Conservation (phyloP, 805 yeast genomes). For the Kluyveromyces lactis region DNA sequence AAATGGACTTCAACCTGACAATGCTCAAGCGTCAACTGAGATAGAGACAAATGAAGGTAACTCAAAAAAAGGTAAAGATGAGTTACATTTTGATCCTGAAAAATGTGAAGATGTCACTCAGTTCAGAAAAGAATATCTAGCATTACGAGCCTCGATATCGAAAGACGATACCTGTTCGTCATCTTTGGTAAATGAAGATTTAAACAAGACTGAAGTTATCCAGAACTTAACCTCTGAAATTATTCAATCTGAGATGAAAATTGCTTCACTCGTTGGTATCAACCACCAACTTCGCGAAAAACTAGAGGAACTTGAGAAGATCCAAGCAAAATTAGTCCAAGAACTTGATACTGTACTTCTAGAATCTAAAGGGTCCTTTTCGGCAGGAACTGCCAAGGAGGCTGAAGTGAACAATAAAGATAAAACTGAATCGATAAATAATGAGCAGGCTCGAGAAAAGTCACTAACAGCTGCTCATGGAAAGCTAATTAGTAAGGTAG, state of each 20-base stretch:
- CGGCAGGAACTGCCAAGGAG: not conserved
- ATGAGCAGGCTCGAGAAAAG: not conserved
- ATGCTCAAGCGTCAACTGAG: no score
- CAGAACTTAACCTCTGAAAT: conserved; percentile 12
- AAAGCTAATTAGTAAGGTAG: not conserved
- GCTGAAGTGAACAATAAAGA: not conserved
- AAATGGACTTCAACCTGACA: no score
- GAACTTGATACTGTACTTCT: not conserved
- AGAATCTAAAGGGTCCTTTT: not conserved
- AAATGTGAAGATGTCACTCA: not conserved
- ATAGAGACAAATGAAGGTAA: no score
- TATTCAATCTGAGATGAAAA: conserved; percentile 15
- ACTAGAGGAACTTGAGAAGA: conserved; percentile 2
- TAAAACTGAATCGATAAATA: not conserved
- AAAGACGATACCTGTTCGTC: no score
- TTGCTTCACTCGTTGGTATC: conserved; percentile 14
- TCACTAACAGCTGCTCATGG: not conserved
- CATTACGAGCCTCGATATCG: not conserved
- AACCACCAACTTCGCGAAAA: conserved; percentile 6
- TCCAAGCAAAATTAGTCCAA: not conserved
- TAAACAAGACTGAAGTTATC: not conserved
- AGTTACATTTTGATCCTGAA: not conserved
- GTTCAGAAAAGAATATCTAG: not conserved
- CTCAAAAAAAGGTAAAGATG: no score
- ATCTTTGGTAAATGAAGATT: no score